Conservation (phyloP, 495 filamentous ascomycete species). For the Usnea hakonensis region DNA sequence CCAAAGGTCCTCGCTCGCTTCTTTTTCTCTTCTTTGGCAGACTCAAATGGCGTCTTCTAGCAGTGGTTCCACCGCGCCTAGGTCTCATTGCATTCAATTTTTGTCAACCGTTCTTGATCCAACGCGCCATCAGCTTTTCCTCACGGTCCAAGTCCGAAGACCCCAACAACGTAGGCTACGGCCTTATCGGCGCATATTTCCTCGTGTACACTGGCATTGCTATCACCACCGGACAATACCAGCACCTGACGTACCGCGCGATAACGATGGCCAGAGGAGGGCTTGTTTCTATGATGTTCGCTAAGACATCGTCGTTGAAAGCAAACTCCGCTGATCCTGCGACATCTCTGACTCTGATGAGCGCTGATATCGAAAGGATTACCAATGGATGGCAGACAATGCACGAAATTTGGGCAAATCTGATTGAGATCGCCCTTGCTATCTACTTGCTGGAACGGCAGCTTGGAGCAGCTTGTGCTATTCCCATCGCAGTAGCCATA, state of each 20-base stretch:
- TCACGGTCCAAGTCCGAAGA: constrained; percentile 32
- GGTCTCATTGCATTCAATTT: constrained; percentile 53
- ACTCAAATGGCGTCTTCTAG: constrained; percentile 40
- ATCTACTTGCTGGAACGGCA: constrained; percentile 50
- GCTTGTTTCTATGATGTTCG: constrained; percentile 50
- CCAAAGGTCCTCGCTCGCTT: constrained; percentile 35
- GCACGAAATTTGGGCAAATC: constrained; percentile 54
- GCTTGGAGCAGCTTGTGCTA: constrained; percentile 46
- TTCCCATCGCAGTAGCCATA: constrained; percentile 48
- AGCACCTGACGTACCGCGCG: constrained; percentile 49
- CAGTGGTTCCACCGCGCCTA: constrained; percentile 45
- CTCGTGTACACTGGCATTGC: constrained; percentile 56
- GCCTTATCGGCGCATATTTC: constrained; percentile 56
- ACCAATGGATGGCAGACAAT: constrained; percentile 39
- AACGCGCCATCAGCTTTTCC: constrained; percentile 43
- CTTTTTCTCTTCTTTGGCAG: constrained; percentile 40
- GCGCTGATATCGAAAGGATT: constrained; percentile 53
- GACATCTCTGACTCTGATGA: constrained; percentile 55
- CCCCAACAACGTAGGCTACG: constrained; percentile 47
- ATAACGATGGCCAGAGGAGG: constrained; percentile 54
- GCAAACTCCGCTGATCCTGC: constrained; percentile 41
- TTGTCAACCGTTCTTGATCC: constrained; percentile 57
- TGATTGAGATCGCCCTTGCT: constrained; percentile 51
- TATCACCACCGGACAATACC: constrained; percentile 46
- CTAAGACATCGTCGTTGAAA: constrained; percentile 39